These are phyloP conservation scores for Colletotrichum sidae DNA, from an alignment of 2,329 filamentous ascomycete species.

Conservation along the genomic window DNA sequence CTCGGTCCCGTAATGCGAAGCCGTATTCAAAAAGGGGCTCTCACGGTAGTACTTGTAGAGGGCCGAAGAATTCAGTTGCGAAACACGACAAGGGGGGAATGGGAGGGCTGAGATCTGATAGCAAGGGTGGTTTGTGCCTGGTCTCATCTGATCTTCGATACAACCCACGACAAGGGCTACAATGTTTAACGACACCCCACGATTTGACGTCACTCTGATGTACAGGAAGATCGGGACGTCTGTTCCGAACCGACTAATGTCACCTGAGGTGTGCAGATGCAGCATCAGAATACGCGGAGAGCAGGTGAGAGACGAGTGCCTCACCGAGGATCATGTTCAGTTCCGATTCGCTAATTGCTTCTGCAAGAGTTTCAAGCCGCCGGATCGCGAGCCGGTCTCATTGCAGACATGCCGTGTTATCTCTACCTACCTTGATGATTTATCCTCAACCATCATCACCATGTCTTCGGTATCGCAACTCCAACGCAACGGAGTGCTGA, in stretches of 20 bases:
- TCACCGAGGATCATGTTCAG: background rate
- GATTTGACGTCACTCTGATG: constrained; percentile 17
- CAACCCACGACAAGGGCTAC: constrained; percentile 3
- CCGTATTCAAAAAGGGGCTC: background rate
- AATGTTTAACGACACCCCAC: background rate
- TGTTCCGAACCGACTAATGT: background rate
- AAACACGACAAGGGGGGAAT: background rate
- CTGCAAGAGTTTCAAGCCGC: background rate
- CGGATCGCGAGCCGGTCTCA: background rate
- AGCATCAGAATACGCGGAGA: background rate
- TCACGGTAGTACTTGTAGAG: background rate
- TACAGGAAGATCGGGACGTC: background rate
- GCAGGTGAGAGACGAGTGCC: constrained; percentile 1
- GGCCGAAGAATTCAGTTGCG: background rate
- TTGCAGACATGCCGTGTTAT: background rate
- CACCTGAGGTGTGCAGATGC: background rate
- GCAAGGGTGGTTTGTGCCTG: constrained; percentile 14
- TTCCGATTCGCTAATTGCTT: constrained; percentile 24
- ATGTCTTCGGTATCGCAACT: no score
- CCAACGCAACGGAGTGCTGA: no score
- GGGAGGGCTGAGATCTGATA: background rate
- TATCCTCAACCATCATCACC: no score
- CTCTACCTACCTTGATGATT: background rate
- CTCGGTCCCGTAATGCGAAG: constrained; percentile 16
- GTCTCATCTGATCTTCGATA: constrained; percentile 35